Evolutionary conservation across 345 rosid species (phyloP), one percentile per base, ranked within the genome.

Genomic region (Salix dunnii): DNA sequence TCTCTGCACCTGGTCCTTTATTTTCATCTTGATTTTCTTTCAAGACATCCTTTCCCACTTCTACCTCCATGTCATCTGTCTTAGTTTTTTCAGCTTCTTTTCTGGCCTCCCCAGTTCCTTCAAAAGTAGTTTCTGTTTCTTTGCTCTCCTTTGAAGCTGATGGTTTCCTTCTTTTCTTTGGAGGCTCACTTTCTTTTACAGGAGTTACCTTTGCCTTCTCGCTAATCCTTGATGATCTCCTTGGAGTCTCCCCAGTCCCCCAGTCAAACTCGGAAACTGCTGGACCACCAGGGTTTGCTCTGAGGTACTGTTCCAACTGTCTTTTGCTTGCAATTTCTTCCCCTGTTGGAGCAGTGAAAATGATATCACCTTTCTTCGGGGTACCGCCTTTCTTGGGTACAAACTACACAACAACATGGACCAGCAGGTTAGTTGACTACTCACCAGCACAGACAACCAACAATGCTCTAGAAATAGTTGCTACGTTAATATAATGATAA

Each of bases 71-170:
- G 35, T 46, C 77, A 51, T 77, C 81, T 49, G 75, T 78, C 30
- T 55, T 83, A 58, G 79, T 33, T 33, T 83, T 79, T 78, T 71
- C 86, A 74, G 82, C 87, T 70, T 81, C 90, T 74, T 84, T 90
- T 77, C 83, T 84, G 3, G 78, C 65, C 83, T 81, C 84, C 42
- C 67, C 64, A 36, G 66, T 38, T 68, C 31, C 77, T 72, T 48
- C 80, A 14, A 53, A 5, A 72, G 42, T 67, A 66, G 46, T 68
- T 76, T 38, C 80, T 31, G 74, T 73, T 36, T 75, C 78, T 65
- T 67, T 66, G 35, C 30, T 67, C 70, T 51, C 72, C 53, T 74
- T 46, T 58, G 74, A 60, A 72, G 35, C 77, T 23, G 83, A 76
- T 20, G 66, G 73, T 73, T 73, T 81, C 78, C 48, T 66, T 69